Conservation (phyloP, 2,329 filamentous ascomycete species). For the Teratosphaeria gauchensis region DNA sequence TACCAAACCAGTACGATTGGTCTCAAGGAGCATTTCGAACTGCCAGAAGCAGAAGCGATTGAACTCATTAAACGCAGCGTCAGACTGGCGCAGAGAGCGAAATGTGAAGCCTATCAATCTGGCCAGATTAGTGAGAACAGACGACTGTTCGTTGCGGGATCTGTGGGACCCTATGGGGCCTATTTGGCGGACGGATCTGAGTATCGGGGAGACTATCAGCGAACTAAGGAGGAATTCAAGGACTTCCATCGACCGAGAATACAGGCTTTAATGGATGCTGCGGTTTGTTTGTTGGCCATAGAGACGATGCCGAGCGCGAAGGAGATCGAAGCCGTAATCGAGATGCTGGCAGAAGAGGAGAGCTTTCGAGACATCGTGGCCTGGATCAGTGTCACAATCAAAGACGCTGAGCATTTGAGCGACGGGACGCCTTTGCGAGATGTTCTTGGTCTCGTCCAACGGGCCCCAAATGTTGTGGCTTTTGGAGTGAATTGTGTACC, state of each 20-base stretch:
- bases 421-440: slow-evolving; percentile 32
- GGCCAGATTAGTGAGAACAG: slow-evolving; percentile 2
- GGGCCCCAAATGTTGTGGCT: slow-evolving; percentile 27
- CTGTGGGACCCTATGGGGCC: slow-evolving; percentile 40
- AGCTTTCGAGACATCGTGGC: slow-evolving; percentile 26
- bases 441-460: slow-evolving; percentile 23
- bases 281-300: slow-evolving; percentile 35
- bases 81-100: slow-evolving; percentile 30
- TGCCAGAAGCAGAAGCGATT: slow-evolving; percentile 26
- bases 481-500: slow-evolving; percentile 39
- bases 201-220: slow-evolving; percentile 35
- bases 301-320: slow-evolving; percentile 36
- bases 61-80: slow-evolving; percentile 33
- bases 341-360: slow-evolving; percentile 28
- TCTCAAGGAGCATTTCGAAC: slow-evolving; percentile 28
- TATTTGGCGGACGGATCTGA: slow-evolving; percentile 39
- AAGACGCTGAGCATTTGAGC: slow-evolving; percentile 27
- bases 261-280: slow-evolving; percentile 30
- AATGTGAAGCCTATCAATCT: slow-evolving; percentile 20
- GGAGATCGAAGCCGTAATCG: slow-evolving; percentile 31
- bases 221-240: slow-evolving; percentile 23
- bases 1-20: slow-evolving; percentile 39
- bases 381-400: slow-evolving; percentile 35
- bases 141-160: slow-evolving; percentile 33
- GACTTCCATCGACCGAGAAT: slow-evolving; percentile 37